Base-by-base conservation (phyloP, 352 stramenopile species). In the Thalassiosira livingstoniorum region DNA sequence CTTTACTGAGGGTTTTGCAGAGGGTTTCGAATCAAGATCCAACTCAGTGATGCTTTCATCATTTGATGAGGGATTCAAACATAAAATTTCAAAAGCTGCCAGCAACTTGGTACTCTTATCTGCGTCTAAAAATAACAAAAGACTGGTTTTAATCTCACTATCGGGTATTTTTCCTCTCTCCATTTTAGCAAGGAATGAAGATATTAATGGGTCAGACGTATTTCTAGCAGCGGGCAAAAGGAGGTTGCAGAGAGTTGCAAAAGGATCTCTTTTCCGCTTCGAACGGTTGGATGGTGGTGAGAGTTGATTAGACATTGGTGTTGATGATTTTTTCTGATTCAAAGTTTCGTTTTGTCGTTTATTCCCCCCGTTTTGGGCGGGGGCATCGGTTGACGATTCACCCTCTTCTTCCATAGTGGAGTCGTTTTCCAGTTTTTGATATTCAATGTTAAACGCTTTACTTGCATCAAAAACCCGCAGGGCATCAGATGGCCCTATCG, bases 81-180 rank as follows among this genome's bases (percentile, higher is more conserved):
- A 4, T 55, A 23, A 27, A 1, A 81, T 25, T 62, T 90, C 80
- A 84, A 93, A 93, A n/a, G 87, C 85, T 35, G 67, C 66, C 18
- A 82, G 66, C 3, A 91, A 63, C 65, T 93, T 93, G n/a, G 78
- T 80, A 51, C 73, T 90, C 23, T 91, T 87, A 35, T 89, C 82
- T 0, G 83, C 58, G 78, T 92, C 83, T 21, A 88, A 79, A 73
- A 93, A 90, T 29, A 93, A 81, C 45, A 93, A 66, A 27, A 92
- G 67, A 55, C 79, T 75, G 13, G 75, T 84, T 47, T 83, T 54
- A 54, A 87, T 67, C 69, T 91, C 78, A 47, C 58, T 43, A 11
- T 47, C 39, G 21, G 54, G 71, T 10, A 61, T 80, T 2, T 80
- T 65, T 10, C 53, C 67, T 51, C 37, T 10, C 31, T 87, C 78